Percentiles rank a stretch among this genome's conserved stretches.
phyloP scores from a whole-genome alignment of 768 basidiomycete genomes.

The Tulasnella sp. region DNA sequence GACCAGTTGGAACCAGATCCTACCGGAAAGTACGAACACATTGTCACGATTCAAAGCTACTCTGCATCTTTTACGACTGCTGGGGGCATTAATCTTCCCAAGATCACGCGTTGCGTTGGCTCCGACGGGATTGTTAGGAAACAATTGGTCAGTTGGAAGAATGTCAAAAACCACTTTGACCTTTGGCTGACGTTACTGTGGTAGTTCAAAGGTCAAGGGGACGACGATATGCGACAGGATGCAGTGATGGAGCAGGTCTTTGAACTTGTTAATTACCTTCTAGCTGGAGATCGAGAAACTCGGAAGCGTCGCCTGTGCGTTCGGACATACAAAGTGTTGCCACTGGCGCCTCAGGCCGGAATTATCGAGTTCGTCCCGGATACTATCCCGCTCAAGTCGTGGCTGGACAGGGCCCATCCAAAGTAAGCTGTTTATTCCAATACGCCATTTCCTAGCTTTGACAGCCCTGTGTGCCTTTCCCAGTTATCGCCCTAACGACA shows the following conservation, averaged over 20 bases:
- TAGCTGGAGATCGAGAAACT: conserved; percentile 71
- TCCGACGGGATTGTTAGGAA: conserved; percentile 60
- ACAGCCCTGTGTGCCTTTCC: not conserved
- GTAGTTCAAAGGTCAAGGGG: conserved; percentile 87
- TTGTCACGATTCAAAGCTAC: conserved; percentile 67
- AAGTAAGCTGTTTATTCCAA: conserved; percentile 43
- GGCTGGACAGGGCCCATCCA: conserved; percentile 61
- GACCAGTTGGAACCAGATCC: conserved; percentile 62
- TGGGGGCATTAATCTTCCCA: conserved; percentile 80
- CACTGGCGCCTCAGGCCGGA: conserved; percentile 73
- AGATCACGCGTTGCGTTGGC: conserved; percentile 69
- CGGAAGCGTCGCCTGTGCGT: conserved; percentile 65
- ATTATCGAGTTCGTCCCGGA: conserved; percentile 87
- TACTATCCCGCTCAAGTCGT: conserved; percentile 58
- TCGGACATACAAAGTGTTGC: conserved; percentile 84
- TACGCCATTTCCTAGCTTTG: not conserved
- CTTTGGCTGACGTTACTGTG: not conserved
- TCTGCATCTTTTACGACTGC: conserved; percentile 54
- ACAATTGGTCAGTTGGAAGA: conserved; percentile 63
- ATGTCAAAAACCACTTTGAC: not conserved
- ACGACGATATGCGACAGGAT: conserved; percentile 93
- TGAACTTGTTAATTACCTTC: conserved; percentile 74
- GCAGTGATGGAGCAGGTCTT: conserved; percentile 99
- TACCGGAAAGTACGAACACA: conserved; percentile 60
- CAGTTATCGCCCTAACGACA: conserved; percentile 67